These are phyloP conservation scores for Millerozyma miso DNA, from an alignment of 805 yeast species.

Conservation along the genomic window DNA sequence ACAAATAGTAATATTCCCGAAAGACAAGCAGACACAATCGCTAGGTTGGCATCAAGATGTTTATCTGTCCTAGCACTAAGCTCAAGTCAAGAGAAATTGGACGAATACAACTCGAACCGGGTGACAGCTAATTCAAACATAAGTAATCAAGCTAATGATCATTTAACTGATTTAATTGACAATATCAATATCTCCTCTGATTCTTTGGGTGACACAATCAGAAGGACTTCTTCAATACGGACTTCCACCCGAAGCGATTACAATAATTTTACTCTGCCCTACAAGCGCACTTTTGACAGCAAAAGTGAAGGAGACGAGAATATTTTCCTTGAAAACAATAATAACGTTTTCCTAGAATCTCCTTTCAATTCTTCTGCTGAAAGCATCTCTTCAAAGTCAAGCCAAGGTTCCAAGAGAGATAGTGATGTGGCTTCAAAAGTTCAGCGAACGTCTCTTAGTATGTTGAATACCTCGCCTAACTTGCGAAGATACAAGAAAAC, in stretches of 20 bases:
- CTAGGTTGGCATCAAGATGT: conserved; percentile 32
- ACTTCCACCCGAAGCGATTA: conserved; percentile 32
- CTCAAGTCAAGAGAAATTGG: conserved; percentile 3
- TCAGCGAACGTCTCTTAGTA: conserved; percentile 20
- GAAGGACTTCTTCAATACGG: conserved; percentile 33
- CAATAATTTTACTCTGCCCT: conserved; percentile 29
- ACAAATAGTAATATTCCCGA: conserved; percentile 1
- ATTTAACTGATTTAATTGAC: not conserved
- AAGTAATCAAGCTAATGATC: too few species aligned
- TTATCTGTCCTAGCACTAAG: conserved; percentile 32
- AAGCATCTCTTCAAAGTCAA: conserved; percentile 12
- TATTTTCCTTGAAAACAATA: conserved; percentile 19
- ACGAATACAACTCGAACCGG: not conserved
- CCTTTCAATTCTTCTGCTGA: not conserved
- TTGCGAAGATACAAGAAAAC: not conserved
- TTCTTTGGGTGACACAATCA: conserved; percentile 20
- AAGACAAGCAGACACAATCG: conserved; percentile 18
- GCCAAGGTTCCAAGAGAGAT: conserved; percentile 24
- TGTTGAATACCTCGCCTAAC: conserved; percentile 1
- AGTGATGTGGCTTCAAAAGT: conserved; percentile 39
- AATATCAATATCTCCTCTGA: conserved; percentile 12
- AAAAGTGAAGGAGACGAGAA: not conserved
- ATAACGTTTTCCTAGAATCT: conserved; percentile 21
- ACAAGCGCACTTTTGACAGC: conserved; percentile 14
- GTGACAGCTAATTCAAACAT: not conserved